Percentiles rank a stretch among this genome's conserved stretches.
phyloP scores from a whole-genome alignment of 495 filamentous ascomycete genomes.

The Annulohypoxylon moriforme region DNA sequence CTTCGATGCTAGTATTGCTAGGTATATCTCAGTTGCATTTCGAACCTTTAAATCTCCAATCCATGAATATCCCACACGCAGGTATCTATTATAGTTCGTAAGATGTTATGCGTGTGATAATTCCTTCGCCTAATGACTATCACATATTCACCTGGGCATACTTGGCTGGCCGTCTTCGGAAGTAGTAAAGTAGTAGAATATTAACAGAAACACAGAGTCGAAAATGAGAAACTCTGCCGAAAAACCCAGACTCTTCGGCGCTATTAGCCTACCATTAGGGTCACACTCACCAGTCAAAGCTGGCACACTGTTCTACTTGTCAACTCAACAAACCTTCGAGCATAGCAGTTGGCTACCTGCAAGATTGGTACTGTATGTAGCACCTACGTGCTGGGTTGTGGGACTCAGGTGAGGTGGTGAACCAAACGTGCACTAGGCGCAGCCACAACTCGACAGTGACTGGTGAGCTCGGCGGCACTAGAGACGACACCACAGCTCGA shows the following conservation, averaged over 20 bases:
- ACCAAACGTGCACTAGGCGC: slow-evolving; percentile 7
- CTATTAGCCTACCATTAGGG: slow-evolving; percentile 41
- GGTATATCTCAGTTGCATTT: slow-evolving; percentile 2
- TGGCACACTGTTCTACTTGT: slow-evolving; percentile 16
- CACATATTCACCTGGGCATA: background rate
- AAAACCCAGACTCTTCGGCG: slow-evolving; percentile 24
- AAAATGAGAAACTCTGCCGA: slow-evolving; percentile 30
- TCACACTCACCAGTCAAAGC: slow-evolving; percentile 33
- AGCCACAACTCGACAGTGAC: slow-evolving; percentile 16
- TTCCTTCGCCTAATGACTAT: slow-evolving; percentile 16
- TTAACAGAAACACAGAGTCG: slow-evolving; percentile 5
- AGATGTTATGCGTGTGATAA: slow-evolving; percentile 17
- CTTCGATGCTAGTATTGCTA: background rate
- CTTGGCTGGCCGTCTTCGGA: slow-evolving; percentile 26
- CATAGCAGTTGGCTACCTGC: slow-evolving; percentile 10
- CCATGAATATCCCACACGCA: background rate
- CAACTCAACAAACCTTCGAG: slow-evolving; percentile 27
- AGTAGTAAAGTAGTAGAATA: slow-evolving; percentile 1
- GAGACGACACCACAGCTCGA: slow-evolving; percentile 21
- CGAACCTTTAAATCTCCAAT: background rate
- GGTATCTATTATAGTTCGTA: slow-evolving; percentile 9
- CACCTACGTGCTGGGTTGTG: slow-evolving; percentile 18
- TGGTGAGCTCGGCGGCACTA: slow-evolving; percentile 19
- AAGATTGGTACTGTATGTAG: background rate
- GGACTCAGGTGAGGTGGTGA: slow-evolving; percentile 12